These are phyloP conservation scores for Alternaria conjuncta DNA, from an alignment of 2,329 filamentous ascomycete species.

Conservation along the genomic window DNA sequence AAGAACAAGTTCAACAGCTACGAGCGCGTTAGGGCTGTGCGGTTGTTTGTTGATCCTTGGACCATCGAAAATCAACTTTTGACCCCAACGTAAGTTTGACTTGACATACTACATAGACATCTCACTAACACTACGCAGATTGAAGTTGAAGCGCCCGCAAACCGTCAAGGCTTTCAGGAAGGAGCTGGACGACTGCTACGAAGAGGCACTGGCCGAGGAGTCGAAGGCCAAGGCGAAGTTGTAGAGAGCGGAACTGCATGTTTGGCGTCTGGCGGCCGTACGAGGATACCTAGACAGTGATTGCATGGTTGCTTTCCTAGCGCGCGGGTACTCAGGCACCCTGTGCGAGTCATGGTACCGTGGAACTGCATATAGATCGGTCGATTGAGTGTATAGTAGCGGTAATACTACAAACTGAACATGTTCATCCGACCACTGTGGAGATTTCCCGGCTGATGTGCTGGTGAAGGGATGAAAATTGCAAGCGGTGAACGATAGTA, in stretches of 20 bases:
- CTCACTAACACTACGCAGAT: conserved; percentile 50
- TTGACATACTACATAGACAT: background rate
- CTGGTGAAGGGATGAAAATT: background rate
- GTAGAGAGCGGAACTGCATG: conserved; percentile 41
- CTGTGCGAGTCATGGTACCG: background rate
- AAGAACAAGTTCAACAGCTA: conserved; percentile 91
- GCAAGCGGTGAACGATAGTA: conserved; percentile 6
- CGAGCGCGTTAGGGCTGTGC: conserved; percentile 77
- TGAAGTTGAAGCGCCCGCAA: conserved; percentile 75
- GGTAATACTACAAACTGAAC: background rate
- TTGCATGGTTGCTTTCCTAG: conserved; percentile 8
- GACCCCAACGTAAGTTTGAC: conserved; percentile 77
- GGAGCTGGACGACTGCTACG: conserved; percentile 67
- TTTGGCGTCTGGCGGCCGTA: background rate
- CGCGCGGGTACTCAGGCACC: background rate
- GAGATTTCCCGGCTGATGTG: background rate
- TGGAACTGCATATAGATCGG: background rate
- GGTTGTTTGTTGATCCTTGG: conserved; percentile 86
- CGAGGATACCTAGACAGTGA: background rate
- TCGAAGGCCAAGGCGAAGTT: conserved; percentile 55
- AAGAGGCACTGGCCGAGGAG: conserved; percentile 56
- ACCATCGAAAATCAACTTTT: conserved; percentile 89
- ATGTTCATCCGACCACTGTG: background rate
- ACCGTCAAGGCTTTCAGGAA: conserved; percentile 67
- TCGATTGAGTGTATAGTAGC: conserved; percentile 1